Evolutionary conservation across 345 rosid genomes (phyloP).

Genomic region (Populus deltoides): DNA sequence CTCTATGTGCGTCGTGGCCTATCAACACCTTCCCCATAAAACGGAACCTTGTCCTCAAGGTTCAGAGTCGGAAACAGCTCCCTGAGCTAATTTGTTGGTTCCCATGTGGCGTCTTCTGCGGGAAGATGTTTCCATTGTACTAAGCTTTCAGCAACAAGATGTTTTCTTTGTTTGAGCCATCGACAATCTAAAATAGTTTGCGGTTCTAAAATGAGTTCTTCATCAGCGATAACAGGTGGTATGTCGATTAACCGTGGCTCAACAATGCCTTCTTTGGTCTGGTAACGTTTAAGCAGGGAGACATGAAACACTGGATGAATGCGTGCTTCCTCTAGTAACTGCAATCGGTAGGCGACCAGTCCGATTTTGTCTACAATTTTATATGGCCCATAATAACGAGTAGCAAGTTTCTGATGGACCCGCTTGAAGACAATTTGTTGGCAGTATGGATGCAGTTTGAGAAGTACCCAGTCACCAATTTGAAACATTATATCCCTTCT

Average conservation of each 20-base stretch:
- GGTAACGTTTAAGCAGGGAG: too few species aligned
- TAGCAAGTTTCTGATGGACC: too few species aligned
- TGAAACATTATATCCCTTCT: too few species aligned
- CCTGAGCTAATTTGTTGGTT: not conserved
- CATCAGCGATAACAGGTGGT: not conserved
- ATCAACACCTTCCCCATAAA: not conserved
- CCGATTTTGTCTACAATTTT: too few species aligned
- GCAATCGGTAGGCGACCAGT: too few species aligned
- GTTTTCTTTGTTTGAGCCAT: not conserved
- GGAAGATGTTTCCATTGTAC: not conserved
- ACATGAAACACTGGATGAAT: too few species aligned
- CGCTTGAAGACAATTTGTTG: too few species aligned
- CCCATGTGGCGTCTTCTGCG: not conserved
- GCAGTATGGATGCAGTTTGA: too few species aligned
- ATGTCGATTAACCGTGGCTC: not conserved
- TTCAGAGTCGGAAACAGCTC: fast-evolving
- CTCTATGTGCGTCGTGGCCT: not conserved
- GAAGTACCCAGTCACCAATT: too few species aligned
- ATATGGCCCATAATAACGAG: too few species aligned
- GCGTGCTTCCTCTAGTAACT: fast-evolving
- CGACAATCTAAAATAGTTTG: not conserved
- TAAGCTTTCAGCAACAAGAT: not conserved
- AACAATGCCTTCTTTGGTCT: not conserved
- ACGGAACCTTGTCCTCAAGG: not conserved
- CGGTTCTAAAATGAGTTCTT: fast-evolving